Percentiles rank a stretch among this genome's conserved stretches.
phyloP scores from a whole-genome alignment of 2,329 filamentous ascomycete genomes.

The Tetracladium maxilliforme region DNA sequence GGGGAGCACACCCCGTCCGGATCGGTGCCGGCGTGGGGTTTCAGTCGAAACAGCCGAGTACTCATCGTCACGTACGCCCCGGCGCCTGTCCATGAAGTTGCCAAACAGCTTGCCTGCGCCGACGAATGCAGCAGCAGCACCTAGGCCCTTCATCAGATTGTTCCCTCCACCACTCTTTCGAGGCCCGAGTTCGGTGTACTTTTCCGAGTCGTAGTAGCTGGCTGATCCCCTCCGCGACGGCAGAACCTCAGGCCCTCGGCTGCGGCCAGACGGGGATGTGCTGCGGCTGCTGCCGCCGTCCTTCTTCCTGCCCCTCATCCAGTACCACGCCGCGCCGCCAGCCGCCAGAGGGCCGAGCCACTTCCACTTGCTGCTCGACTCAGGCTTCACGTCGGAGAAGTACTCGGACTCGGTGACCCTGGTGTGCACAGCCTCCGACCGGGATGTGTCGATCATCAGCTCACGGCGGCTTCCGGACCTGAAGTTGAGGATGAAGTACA shows the following conservation, averaged over 20 bases:
- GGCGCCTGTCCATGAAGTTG: no score
- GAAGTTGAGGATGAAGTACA: constrained; percentile 73
- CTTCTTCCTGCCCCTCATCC: no score
- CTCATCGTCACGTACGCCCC: constrained; percentile 38
- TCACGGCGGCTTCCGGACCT: constrained; percentile 15
- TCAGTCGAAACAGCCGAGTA: constrained; percentile 49
- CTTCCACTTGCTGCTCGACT: no score
- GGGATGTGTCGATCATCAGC: constrained; percentile 4
- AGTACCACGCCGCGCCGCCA: no score
- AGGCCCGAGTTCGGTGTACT: constrained; percentile 33
- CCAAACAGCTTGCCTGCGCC: no score
- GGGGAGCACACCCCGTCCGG: no score
- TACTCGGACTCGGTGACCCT: constrained; percentile 24
- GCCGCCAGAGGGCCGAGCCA: no score
- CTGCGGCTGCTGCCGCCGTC: constrained; percentile 19
- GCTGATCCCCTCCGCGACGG: constrained; percentile 36
- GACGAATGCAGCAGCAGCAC: constrained; percentile 44
- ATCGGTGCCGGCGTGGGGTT: constrained; percentile 33
- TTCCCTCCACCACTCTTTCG: constrained; percentile 35
- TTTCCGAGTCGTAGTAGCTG: constrained; percentile 49
- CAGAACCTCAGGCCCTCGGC: constrained; percentile 30
- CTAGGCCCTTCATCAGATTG: constrained; percentile 44
- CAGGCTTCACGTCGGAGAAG: constrained; percentile 14
- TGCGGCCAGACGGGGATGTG: constrained; percentile 17
- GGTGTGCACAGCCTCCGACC: constrained; percentile 23